A percentile compares a stretch with the other conserved stretches of the same genome.
Conservation (phyloP, 139 green algal genomes). For the Tetratostichococcus sp. region DNA sequence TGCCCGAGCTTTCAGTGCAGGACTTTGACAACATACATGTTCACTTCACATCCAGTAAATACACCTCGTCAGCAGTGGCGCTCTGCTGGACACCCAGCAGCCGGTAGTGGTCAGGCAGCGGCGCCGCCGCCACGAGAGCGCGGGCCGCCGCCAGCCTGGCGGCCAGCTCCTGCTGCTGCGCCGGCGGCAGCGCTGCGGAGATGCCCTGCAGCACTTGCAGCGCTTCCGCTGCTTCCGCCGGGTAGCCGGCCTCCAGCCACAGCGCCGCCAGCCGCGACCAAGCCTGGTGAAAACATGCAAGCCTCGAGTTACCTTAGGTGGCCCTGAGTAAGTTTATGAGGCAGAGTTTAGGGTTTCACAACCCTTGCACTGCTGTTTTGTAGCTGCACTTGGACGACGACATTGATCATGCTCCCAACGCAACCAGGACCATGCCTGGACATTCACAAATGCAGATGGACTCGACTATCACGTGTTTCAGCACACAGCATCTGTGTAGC, state of each 20-base stretch:
- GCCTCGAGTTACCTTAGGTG: too few relatives aligned
- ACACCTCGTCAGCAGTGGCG: constrained; percentile 13
- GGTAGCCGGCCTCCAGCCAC: constrained; percentile 36
- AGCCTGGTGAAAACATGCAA: constrained; percentile 6
- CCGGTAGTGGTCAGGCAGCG: constrained; percentile 51
- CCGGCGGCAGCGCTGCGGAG: background rate
- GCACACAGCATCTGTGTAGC: too few relatives aligned
- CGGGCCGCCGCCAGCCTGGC: constrained; percentile 5
- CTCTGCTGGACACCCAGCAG: constrained; percentile 44
- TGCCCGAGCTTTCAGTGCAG: background rate
- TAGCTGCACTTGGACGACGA: too few relatives aligned
- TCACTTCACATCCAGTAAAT: too few relatives aligned
- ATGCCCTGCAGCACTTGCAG: constrained; percentile 13
- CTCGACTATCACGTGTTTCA: too few relatives aligned
- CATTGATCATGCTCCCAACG: too few relatives aligned
- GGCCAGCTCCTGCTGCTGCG: constrained; percentile 7
- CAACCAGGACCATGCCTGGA: too few relatives aligned
- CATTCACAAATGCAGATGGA: too few relatives aligned
- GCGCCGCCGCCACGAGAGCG: background rate
- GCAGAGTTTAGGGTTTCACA: too few relatives aligned
- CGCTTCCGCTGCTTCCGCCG: constrained; percentile 18
- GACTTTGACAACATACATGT: too few relatives aligned
- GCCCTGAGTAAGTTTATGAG: too few relatives aligned
- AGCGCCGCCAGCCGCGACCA: constrained; percentile 21
- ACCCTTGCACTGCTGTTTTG: too few relatives aligned